Evolutionary conservation across 352 stramenopile genomes (phyloP), one percentile per base, ranked within the genome.

Genomic region (Globisporangium uncinulatum): DNA sequence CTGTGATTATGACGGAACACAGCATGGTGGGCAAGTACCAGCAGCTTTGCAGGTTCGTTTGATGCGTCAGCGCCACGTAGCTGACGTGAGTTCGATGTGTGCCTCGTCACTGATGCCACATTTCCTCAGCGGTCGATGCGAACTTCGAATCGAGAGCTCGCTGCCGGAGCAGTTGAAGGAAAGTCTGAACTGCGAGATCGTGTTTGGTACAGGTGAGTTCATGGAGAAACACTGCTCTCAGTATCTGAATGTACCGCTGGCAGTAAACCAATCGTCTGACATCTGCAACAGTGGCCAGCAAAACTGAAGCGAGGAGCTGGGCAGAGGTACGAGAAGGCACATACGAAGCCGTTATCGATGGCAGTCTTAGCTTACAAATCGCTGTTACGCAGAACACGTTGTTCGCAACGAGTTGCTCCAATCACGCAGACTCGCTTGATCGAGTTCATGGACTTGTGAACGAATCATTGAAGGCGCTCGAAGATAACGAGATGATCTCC

Each of bases 391-490:
- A 65, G 59, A 41, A 15, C 4, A 65, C 59, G 10, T 65, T 65
- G 24, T 42, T 65, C 24, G 57, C 51, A 31, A 45, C 29, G 39
- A 48, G 51, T 41, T 49, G 29, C 19, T 4, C 20, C 11, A 31
- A 49, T 31, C 43, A 9, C 2, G 41, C 43, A n/a, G 29, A 20
- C n/a, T 45, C 37, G 6, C 6, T 29, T 20, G 13, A 41, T 4
- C 37, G 37, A 17, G 43, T 47, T 32, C 53, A 34, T 2, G 8
- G 59, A 39, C 37, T 54, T 71, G 66, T 56, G 10, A 51, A 19
- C 54, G 70, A n/a, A 63, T 70, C 57, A 4, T 57, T 91, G 37
- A 29, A 68, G 10, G 24, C 71, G 11, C 57, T 94, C 0, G 20
- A 56, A 14, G 62, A 74, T 10, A 71, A 83, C 6, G 48, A 51